phyloP scores from a whole-genome alignment of 1,284 basidiomycete genomes.

The Pascua sp. region DNA sequence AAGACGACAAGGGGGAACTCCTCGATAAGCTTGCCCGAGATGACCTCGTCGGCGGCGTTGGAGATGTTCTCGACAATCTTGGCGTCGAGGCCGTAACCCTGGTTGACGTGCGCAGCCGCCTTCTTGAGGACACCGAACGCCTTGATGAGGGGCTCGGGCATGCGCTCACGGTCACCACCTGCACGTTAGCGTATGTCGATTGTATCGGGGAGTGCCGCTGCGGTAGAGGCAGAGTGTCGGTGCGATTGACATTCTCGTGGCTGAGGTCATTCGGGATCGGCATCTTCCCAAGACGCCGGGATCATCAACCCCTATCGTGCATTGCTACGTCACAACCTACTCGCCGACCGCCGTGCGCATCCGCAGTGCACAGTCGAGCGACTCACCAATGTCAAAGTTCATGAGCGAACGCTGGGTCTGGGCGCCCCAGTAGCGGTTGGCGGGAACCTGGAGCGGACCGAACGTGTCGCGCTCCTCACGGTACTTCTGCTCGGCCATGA shows the following conservation, averaged over 20 bases:
- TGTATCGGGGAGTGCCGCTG: too few species aligned
- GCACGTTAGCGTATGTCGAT: background rate
- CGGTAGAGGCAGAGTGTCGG: too few species aligned
- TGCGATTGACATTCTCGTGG: too few species aligned
- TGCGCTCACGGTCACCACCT: slow-evolving; percentile 77
- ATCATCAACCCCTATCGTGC: background rate
- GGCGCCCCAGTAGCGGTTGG: slow-evolving; percentile 96
- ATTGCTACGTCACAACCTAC: too few species aligned
- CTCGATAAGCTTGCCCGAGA: slow-evolving; percentile 87
- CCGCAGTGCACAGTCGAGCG: too few species aligned
- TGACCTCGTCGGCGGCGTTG: slow-evolving; percentile 96
- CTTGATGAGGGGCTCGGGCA: slow-evolving; percentile 91
- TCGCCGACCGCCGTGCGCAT: too few species aligned
- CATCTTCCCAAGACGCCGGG: too few species aligned
- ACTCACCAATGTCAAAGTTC: slow-evolving; percentile 92
- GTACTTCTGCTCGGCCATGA: slow-evolving; percentile 44
- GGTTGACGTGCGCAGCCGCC: slow-evolving; percentile 90
- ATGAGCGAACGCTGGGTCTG: slow-evolving; percentile 98
- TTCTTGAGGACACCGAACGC: slow-evolving; percentile 98
- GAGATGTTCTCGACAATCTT: slow-evolving; percentile 87
- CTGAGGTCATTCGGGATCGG: background rate
- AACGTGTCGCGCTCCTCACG: slow-evolving; percentile 50
- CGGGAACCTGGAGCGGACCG: slow-evolving; percentile 74
- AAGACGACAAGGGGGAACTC: slow-evolving; percentile 99
- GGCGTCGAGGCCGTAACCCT: slow-evolving; percentile 79